Evolutionary conservation across 352 stramenopile genomes (phyloP).

Genomic region (Discostella stelligera): DNA sequence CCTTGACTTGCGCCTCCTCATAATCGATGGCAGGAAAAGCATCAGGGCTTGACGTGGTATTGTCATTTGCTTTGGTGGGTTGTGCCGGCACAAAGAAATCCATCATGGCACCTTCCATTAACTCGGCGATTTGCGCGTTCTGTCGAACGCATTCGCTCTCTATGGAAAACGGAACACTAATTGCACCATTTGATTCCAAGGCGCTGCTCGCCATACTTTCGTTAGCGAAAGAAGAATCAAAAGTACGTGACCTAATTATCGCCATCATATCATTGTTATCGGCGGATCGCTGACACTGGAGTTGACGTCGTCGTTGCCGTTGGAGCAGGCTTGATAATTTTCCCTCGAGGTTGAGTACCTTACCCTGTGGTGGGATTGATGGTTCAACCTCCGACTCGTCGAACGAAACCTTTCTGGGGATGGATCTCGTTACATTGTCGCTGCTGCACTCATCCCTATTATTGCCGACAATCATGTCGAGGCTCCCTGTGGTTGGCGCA

Average conservation of each 20-base stretch:
- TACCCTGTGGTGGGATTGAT: not conserved
- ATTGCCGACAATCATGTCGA: not conserved
- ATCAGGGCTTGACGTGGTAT: not conserved
- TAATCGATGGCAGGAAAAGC: not conserved
- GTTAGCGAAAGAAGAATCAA: not conserved
- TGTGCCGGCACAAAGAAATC: constrained; percentile 24
- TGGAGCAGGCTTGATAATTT: not conserved
- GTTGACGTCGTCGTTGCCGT: not conserved
- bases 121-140: constrained; percentile 35
- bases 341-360: constrained; percentile 2
- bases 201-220: not conserved
- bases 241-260: not conserved
- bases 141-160: constrained; percentile 50
- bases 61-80: constrained; percentile 4
- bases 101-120: constrained; percentile 54
- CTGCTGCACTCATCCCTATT: not conserved
- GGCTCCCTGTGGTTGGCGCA: not conserved
- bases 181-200: not conserved
- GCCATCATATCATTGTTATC: not conserved
- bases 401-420: constrained; percentile 3
- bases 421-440: not conserved
- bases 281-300: not conserved
- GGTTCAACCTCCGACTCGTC: not conserved
- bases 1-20: not conserved
- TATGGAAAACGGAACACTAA: constrained; percentile 17